phyloP scores from a whole-genome alignment of 2,329 filamentous ascomycete species.

The Podosphaera aphanis region DNA sequence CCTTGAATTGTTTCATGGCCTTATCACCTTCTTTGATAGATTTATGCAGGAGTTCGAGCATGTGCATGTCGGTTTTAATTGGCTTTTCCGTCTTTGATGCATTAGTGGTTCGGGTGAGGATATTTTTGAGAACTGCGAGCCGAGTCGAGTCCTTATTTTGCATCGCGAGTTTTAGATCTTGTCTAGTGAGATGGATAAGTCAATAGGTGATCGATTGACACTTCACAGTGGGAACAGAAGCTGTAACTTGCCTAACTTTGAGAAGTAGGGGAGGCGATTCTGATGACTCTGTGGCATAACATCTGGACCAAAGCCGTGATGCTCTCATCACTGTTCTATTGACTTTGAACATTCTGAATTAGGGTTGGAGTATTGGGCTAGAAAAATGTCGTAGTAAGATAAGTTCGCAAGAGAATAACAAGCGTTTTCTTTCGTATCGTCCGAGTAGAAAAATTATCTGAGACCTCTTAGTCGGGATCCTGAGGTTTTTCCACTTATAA shows the following conservation, averaged over 20 bases:
- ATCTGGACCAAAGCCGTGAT: neutral
- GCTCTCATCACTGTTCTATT: neutral
- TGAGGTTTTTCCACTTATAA: too few species aligned
- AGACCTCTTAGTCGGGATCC: too few species aligned
- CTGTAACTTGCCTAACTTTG: slow-evolving; percentile 2
- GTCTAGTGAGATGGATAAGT: slow-evolving; percentile 7
- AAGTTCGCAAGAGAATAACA: too few species aligned
- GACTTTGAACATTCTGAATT: neutral
- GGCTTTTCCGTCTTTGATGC: slow-evolving; percentile 48
- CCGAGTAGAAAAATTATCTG: too few species aligned
- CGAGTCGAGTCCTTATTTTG: slow-evolving; percentile 38
- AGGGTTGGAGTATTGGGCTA: too few species aligned
- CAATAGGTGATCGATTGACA: neutral
- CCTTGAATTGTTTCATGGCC: slow-evolving; percentile 38
- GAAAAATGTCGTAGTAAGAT: too few species aligned
- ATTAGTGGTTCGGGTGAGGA: slow-evolving; percentile 50
- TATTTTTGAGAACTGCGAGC: slow-evolving; percentile 41
- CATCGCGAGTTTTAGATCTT: slow-evolving; percentile 43
- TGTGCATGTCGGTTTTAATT: slow-evolving; percentile 44
- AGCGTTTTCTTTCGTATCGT: too few species aligned
- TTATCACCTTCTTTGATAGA: slow-evolving; percentile 32
- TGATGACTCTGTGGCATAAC: neutral
- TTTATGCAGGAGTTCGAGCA: slow-evolving; percentile 44
- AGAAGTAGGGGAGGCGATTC: neutral
- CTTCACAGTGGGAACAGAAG: slow-evolving; percentile 1